Percentiles rank a stretch among this genome's conserved stretches.
phyloP scores from a whole-genome alignment of 495 filamentous ascomycete species.

The Neurospora sublineolata region DNA sequence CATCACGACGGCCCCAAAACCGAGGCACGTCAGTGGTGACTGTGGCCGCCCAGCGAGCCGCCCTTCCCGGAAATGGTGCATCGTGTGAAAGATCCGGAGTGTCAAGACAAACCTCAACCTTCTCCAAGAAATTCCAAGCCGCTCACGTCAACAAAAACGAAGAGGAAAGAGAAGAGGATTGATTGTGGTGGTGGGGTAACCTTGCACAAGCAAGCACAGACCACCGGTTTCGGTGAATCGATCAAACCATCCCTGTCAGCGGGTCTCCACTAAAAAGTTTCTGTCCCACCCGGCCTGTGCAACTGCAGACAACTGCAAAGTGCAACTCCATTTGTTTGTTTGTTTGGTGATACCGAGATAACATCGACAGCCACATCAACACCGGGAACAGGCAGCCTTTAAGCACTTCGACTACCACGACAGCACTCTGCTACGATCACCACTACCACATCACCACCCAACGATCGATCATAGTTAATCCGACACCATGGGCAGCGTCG shows the following conservation, averaged over 20 bases:
- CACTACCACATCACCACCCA: background rate
- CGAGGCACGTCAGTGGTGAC: background rate
- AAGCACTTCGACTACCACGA: background rate
- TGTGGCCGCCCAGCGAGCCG: background rate
- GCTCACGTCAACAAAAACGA: background rate
- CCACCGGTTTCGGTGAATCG: background rate
- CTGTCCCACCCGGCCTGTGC: conserved; percentile 6
- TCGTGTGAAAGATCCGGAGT: background rate
- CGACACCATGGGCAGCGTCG: conserved; percentile 59
- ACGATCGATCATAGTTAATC: background rate
- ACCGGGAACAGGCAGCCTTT: background rate
- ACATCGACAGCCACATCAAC: background rate
- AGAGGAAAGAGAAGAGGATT: background rate
- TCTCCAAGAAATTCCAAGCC: background rate
- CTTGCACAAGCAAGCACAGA: background rate
- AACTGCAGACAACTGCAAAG: background rate
- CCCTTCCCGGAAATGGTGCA: background rate
- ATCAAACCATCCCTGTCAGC: background rate
- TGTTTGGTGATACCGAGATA: background rate
- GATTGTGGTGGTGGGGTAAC: background rate
- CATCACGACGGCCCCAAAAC: background rate
- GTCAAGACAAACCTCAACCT: background rate
- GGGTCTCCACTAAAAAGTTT: conserved; percentile 25
- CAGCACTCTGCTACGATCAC: background rate
- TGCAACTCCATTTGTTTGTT: background rate